Percentiles rank a stretch among this genome's conserved stretches.
Evolutionary conservation across 495 filamentous ascomycete genomes (phyloP).

Genomic region (Stereocaulon alpinum): DNA sequence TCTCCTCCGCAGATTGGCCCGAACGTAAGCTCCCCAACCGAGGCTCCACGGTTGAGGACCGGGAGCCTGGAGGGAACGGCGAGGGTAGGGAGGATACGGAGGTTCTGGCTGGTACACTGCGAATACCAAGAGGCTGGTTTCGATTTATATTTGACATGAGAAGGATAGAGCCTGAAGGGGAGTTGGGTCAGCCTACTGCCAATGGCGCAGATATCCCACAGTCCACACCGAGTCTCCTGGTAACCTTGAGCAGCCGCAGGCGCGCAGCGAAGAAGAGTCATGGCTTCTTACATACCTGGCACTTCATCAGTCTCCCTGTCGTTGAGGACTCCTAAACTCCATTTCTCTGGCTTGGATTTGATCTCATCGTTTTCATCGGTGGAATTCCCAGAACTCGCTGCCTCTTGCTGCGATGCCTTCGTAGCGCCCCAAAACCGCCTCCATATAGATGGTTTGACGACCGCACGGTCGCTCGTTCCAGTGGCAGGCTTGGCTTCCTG

Average conservation of each 20-base stretch:
- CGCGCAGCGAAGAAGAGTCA: background rate
- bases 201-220: background rate
- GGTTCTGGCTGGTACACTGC: conserved; percentile 61
- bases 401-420: background rate
- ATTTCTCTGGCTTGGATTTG: conserved; percentile 34
- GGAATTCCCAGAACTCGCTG: conserved; percentile 5
- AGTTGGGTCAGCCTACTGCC: conserved; percentile 7
- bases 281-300: conserved; percentile 53
- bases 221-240: background rate
- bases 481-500: background rate
- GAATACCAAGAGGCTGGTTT: conserved; percentile 74
- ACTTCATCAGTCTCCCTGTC: conserved; percentile 80
- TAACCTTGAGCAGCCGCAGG: background rate
- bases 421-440: conserved; percentile 3
- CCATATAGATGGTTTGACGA: conserved; percentile 7
- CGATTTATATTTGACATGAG: conserved; percentile 58
- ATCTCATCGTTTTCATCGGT: conserved; percentile 13
- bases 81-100: conserved; percentile 66
- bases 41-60: conserved; percentile 24
- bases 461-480: background rate
- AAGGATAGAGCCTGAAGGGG: conserved; percentile 60
- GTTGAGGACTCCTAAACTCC: conserved; percentile 77
- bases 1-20: conserved; percentile 33
- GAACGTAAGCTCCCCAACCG: conserved; percentile 13
- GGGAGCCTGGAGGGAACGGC: conserved; percentile 37